phyloP scores from a whole-genome alignment of 2,329 filamentous ascomycete species.

The Fusarium sambucinum region DNA sequence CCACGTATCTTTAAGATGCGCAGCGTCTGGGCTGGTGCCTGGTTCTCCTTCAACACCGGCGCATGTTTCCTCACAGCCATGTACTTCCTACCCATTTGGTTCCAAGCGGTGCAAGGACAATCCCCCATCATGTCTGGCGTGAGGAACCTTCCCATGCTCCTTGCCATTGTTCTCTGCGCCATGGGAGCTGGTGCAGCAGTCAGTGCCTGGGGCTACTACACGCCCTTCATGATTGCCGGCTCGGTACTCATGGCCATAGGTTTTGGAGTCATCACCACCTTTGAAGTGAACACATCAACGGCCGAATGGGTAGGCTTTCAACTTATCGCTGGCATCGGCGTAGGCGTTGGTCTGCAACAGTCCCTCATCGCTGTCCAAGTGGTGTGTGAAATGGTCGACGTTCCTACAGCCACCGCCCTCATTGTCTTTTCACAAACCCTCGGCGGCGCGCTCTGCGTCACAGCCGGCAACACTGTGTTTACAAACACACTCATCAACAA shows the following conservation, averaged over 20 bases:
- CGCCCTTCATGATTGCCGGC: conserved; percentile 57
- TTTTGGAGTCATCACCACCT: conserved; percentile 58
- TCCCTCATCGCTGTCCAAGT: conserved; percentile 60
- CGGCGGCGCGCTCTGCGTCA: conserved; percentile 61
- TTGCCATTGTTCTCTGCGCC: conserved; percentile 53
- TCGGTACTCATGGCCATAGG: conserved; percentile 53
- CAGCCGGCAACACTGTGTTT: conserved; percentile 63
- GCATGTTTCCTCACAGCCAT: conserved; percentile 50
- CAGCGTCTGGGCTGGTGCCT: conserved; percentile 53
- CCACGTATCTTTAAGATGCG: conserved; percentile 57
- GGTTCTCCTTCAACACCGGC: conserved; percentile 56
- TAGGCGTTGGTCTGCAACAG: conserved; percentile 60
- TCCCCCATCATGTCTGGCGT: conserved; percentile 56
- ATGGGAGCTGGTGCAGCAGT: conserved; percentile 53
- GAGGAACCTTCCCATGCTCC: conserved; percentile 56
- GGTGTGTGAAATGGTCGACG: conserved; percentile 47
- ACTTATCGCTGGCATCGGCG: conserved; percentile 49
- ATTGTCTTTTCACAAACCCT: conserved; percentile 53
- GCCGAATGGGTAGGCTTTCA: conserved; percentile 61
- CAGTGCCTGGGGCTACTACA: conserved; percentile 59
- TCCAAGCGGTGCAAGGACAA: conserved; percentile 59
- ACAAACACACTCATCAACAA: conserved; percentile 59
- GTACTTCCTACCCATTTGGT: conserved; percentile 61
- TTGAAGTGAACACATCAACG: conserved; percentile 51
- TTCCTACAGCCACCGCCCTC: conserved; percentile 55